Percentiles rank a stretch among this genome's conserved stretches.
Conservation (phyloP, 2,329 filamentous ascomycete genomes). For the Penicillium sp. region DNA sequence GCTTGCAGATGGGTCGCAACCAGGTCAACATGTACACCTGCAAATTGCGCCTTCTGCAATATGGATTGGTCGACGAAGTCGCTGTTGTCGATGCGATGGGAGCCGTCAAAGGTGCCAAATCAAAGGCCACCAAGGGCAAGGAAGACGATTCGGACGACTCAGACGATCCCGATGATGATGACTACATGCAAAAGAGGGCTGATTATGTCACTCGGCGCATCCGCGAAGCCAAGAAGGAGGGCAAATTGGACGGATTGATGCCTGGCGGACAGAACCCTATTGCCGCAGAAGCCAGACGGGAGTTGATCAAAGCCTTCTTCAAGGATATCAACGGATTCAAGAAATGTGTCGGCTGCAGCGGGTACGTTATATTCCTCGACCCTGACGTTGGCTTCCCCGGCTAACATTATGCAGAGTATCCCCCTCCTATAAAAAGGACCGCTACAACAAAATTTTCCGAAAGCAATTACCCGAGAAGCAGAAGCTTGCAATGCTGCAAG, state of each 20-base stretch:
- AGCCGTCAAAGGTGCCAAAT: constrained; percentile 39
- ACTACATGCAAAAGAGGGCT: constrained; percentile 50
- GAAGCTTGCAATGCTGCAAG: constrained; percentile 64
- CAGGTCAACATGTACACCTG: constrained; percentile 71
- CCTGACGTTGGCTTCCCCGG: constrained; percentile 4
- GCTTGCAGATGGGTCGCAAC: constrained; percentile 67
- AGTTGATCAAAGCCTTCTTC: constrained; percentile 72
- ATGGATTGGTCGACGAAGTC: constrained; percentile 67
- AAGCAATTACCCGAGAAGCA: constrained; percentile 68
- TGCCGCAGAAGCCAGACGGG: constrained; percentile 64
- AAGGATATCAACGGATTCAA: constrained; percentile 60
- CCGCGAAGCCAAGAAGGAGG: constrained; percentile 48
- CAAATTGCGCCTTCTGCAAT: constrained; percentile 75
- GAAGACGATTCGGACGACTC: constrained; percentile 59
- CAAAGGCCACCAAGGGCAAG: constrained; percentile 38
- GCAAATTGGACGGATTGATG: constrained; percentile 35
- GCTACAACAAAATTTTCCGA: constrained; percentile 87
- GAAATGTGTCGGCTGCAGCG: constrained; percentile 59
- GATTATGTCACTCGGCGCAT: constrained; percentile 67
- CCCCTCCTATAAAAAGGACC: constrained; percentile 77
- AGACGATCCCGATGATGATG: constrained; percentile 43
- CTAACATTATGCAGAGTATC: constrained; percentile 53
- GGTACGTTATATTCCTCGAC: constrained; percentile 30
- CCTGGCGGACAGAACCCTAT: constrained; percentile 68
- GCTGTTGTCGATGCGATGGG: constrained; percentile 48